A percentile compares a stretch with the other conserved stretches of the same genome.
Conservation (phyloP, 176 grass and related monocot species). For the Zoysia pacifica region DNA sequence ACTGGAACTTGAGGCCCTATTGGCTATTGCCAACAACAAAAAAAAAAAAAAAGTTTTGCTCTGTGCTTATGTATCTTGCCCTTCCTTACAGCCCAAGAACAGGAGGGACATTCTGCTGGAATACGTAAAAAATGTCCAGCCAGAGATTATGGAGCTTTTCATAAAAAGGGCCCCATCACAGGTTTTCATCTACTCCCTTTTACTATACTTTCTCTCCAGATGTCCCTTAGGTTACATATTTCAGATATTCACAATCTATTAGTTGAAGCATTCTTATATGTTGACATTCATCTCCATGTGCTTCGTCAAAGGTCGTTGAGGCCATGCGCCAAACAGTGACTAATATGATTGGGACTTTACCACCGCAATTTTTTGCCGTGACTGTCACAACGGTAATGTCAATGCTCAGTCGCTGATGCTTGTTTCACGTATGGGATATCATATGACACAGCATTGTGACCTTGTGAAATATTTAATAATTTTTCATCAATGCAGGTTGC, state of each 20-base stretch:
- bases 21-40: background rate
- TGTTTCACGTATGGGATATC: slow-evolving; percentile 1
- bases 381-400: slow-evolving; percentile 86
- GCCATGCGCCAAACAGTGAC: slow-evolving; percentile 97
- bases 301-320: slow-evolving; percentile 66
- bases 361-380: slow-evolving; percentile 86
- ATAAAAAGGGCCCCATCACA: slow-evolving; percentile 80
- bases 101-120: slow-evolving; percentile 89
- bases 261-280: background rate
- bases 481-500: no score
- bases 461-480: no score
- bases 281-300: background rate
- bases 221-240: background rate
- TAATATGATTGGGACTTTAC: slow-evolving; percentile 96
- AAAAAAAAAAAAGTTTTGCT: background rate
- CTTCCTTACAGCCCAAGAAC: slow-evolving; percentile 59
- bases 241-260: background rate
- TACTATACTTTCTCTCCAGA: background rate
- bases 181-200: slow-evolving; percentile 44
- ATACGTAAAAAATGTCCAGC: slow-evolving; percentile 85
- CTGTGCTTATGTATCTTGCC: background rate
- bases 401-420: background rate
- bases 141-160: slow-evolving; percentile 96
- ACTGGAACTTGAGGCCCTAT: background rate
- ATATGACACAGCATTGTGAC: no score